Base-by-base conservation (phyloP, 2,329 filamentous ascomycete species). In the Lasiodiplodia sp. region DNA sequence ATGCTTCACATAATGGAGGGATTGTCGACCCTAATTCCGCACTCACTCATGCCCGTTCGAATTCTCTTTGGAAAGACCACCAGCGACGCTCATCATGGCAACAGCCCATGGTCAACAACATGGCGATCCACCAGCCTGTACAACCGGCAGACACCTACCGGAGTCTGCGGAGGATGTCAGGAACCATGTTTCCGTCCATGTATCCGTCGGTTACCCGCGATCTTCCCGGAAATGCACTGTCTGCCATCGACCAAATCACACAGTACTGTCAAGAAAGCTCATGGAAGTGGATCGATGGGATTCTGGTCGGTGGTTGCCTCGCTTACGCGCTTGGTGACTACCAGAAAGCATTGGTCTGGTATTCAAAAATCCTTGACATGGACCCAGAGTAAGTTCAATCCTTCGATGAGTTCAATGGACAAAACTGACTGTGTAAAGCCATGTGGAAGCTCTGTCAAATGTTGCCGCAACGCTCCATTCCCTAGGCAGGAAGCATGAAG, bases 391-490 rank as follows among this genome's bases (percentile, higher is more conserved):
- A 78, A 78, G 82, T 81, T 47, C 58, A 55, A 5, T 37, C 68
- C 25, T 12, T 37, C 28, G 10, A 18, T 51, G 28, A n/a, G 5
- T 37, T 11, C 18, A 23, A 21, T 52, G 44, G 18, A 6, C 14
- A 31, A 23, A 65, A 51, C 74, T 77, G 66, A 76, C 69, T 6
- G n/a, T 63, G 16, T 69, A 70, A 74, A 93, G 91, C 74, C 93
- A 97, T 78, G 91, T 97, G 60, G 96, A 99, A 82, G 94, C 95
- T 25, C 91, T 96, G 53, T 97, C 95, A 25, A 98, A 98, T 78
- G 88, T 96, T 70, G 96, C 95, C 25, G 95, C 95, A 25, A 94
- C 95, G 1, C 83, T 97, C 28, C 89, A 97, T 72, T 94, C 94
- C 68, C 86, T 98, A 11, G 90, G 93, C 70, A 89, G 91, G 69